These are phyloP conservation scores for Fusarium nygamai DNA, from an alignment of 2,329 filamentous ascomycete genomes.

Conservation along the genomic window DNA sequence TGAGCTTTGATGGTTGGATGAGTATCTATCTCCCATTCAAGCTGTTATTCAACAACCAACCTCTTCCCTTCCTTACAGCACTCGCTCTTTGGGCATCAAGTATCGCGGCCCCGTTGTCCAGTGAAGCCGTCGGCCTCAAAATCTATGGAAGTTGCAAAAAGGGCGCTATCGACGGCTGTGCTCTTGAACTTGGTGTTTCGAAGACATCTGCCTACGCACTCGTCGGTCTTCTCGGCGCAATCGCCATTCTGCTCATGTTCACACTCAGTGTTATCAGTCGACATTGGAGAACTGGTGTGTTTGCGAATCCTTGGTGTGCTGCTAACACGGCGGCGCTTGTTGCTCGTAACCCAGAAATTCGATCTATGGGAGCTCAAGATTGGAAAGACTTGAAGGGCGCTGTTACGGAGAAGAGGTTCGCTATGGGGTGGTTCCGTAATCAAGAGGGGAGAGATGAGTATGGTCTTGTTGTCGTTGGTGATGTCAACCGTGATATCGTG, in stretches of 20 bases:
- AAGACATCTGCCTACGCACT: slow-evolving; percentile 26
- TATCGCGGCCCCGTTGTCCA: slow-evolving; percentile 29
- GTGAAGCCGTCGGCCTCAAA: slow-evolving; percentile 37
- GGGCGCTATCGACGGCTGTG: slow-evolving; percentile 31
- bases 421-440: slow-evolving; percentile 23
- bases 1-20: slow-evolving; percentile 52
- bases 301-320: slow-evolving; percentile 37
- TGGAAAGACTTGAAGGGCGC: slow-evolving; percentile 23
- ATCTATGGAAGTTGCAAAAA: slow-evolving; percentile 33
- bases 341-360: slow-evolving; percentile 30
- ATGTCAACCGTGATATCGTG: background rate
- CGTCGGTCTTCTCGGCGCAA: slow-evolving; percentile 7
- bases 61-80: slow-evolving; percentile 42
- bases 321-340: slow-evolving; percentile 32
- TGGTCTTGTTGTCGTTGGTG: slow-evolving; percentile 21
- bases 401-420: slow-evolving; percentile 24
- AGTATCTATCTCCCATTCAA: slow-evolving; percentile 49
- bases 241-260: slow-evolving; percentile 3
- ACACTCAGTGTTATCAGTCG: slow-evolving; percentile 28
- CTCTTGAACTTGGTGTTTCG: slow-evolving; percentile 33
- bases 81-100: slow-evolving; percentile 14
- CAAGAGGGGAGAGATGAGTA: slow-evolving; percentile 27
- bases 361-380: slow-evolving; percentile 18
- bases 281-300: slow-evolving; percentile 34
- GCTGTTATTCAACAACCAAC: slow-evolving; percentile 48